phyloP scores from a whole-genome alignment of 768 basidiomycete species.

The Auricularia heimuer region DNA sequence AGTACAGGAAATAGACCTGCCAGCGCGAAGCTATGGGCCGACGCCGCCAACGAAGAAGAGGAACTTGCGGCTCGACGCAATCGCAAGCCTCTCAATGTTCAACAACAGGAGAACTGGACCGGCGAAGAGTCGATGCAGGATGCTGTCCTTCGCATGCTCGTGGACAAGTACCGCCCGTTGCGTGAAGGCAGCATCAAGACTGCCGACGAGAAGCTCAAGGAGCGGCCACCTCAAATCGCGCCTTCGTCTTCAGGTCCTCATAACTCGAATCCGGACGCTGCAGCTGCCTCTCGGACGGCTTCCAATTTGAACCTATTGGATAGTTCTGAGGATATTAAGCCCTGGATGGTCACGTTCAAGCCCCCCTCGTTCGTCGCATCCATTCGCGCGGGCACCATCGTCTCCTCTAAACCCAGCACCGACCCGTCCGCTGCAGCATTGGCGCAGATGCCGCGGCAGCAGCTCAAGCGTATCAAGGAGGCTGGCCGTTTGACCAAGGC shows the following conservation, averaged over 20 bases:
- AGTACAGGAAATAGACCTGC: slow-evolving; percentile 16
- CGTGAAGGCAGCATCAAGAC: slow-evolving; percentile 47
- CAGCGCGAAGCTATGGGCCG: slow-evolving; percentile 55
- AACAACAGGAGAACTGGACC: slow-evolving; percentile 58
- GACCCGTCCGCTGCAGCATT: neutral
- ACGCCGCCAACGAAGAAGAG: slow-evolving; percentile 47
- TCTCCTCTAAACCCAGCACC: slow-evolving; percentile 14
- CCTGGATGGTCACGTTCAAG: slow-evolving; percentile 63
- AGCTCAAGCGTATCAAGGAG: slow-evolving; percentile 39
- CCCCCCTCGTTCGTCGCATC: slow-evolving; percentile 45
- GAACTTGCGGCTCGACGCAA: slow-evolving; percentile 17
- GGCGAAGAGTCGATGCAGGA: slow-evolving; percentile 65
- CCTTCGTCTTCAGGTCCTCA: neutral
- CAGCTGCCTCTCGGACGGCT: neutral
- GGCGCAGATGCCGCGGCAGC: slow-evolving; percentile 41
- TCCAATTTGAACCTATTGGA: too few relatives aligned
- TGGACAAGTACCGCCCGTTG: slow-evolving; percentile 80
- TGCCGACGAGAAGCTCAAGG: slow-evolving; percentile 59
- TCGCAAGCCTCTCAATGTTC: slow-evolving; percentile 23
- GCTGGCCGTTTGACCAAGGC: slow-evolving; percentile 53
- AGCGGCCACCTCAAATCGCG: slow-evolving; percentile 32
- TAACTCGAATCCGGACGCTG: neutral
- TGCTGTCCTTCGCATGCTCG: slow-evolving; percentile 71
- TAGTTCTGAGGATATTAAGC: slow-evolving; percentile 39
- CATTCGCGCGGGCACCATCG: slow-evolving; percentile 42